Base-by-base conservation (phyloP, 139 green algal genomes). In the Asterochloris sp. region DNA sequence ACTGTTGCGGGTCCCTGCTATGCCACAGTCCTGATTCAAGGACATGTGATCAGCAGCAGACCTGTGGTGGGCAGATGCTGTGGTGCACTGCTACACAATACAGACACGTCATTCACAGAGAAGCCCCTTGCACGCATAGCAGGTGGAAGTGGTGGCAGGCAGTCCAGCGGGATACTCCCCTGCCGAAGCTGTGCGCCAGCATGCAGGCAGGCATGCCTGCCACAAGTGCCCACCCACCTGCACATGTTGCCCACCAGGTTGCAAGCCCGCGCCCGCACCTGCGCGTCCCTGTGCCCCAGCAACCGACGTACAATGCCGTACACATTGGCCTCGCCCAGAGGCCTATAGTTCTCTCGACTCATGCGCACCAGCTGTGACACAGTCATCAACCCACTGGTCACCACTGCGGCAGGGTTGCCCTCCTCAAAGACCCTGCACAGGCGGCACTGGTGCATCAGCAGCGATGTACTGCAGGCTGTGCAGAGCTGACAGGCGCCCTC, bases 211-310 rank as follows among this genome's bases (percentile, higher is more conserved):
- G 38, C 38, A 54, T 54, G 38, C 38, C 38, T 54, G 38, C 6
- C 38, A 54, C 38, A 54, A 6, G 38, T 54, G 38, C 4, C 6
- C 38, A 54, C 38, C 38, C 38, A 54, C 38, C 38, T 54, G 90
- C 96, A 99, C 88, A 99, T 91, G 89, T 98, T 99, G 86, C 96
- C 96, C 24, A 98, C 62, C 47, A 98, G 85, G 87, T 98, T 98
- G 88, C 90, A 95, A 38, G 88, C 87, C 16, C 95, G 89, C 12
- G 96, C 92, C 60, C 96, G 90, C 69, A 99, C 93, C 62, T 78
- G 87, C n/a, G 91, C 62, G 60, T 96, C 91, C 0, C 79, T 17
- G 82, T 97, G 89, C 9, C n/a, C 62, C 60, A 96, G 88, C 83
- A 96, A 84, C 67, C 73, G 62, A 17, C 84, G 76, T 80, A 90